Evolutionary conservation across 108 stramenopile species (phyloP).

Genomic region (Stephanodiscus minutulus): DNA sequence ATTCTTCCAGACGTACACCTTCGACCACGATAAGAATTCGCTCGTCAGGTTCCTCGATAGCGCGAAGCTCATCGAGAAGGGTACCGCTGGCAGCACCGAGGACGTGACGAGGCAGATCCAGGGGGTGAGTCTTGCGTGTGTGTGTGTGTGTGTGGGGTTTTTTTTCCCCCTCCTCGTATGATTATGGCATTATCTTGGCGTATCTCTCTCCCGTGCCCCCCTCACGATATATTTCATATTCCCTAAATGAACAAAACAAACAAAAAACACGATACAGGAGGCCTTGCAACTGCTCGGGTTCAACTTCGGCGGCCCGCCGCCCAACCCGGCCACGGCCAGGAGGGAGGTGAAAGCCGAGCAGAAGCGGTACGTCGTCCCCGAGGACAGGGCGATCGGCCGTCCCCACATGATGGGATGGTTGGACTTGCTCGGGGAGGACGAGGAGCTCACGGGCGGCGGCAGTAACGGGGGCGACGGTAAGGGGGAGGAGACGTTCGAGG

Average conservation of each 20-base stretch:
- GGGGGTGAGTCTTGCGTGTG: conserved; percentile 29
- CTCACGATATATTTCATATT: background rate
- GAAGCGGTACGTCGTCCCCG: conserved; percentile 61
- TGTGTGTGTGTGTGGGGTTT: too few relatives aligned
- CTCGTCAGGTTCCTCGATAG: conserved; percentile 80
- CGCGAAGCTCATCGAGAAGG: conserved; percentile 42
- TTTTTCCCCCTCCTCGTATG: background rate
- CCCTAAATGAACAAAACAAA: background rate
- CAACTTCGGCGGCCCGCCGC: conserved; percentile 41
- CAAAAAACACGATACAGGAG: conserved; percentile 24
- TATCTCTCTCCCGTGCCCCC: background rate
- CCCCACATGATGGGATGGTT: conserved; percentile 85
- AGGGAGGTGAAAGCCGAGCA: conserved; percentile 18
- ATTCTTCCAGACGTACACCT: conserved; percentile 85
- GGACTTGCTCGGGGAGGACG: conserved; percentile 57
- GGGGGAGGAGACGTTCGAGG: conserved; percentile 39
- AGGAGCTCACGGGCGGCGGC: conserved; percentile 35
- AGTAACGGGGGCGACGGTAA: background rate
- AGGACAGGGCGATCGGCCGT: conserved; percentile 70
- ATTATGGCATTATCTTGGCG: too few relatives aligned
- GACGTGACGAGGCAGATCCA: conserved; percentile 42
- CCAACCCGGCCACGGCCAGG: conserved; percentile 6
- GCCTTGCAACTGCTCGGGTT: conserved; percentile 47
- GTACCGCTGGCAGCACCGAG: conserved; percentile 37
- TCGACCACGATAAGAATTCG: conserved; percentile 67